Base-by-base conservation (phyloP, 2,329 filamentous ascomycete genomes). In the Alternaria tenuissima region DNA sequence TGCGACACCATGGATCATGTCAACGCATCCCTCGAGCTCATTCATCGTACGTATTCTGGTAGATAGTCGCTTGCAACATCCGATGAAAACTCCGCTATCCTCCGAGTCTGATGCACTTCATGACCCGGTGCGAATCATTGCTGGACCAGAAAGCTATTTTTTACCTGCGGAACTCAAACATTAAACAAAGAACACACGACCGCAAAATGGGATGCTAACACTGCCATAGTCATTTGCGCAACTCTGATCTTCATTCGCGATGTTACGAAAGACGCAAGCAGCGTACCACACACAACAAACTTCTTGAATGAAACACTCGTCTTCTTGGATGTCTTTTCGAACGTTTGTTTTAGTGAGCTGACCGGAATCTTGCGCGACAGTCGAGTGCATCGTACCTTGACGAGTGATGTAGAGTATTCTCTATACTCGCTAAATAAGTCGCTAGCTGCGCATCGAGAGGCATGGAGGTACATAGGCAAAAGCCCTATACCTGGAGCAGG, bases 191-290 rank as follows among this genome's bases (percentile, higher is more conserved):
- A 41, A 16, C 9, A 28, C 20, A 28, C n/a, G 11, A 14, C n/a
- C 16, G 20, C 16, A 4, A n/a, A 16, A n/a, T 36, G 9, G 7
- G 20, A 32, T 36, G 53, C 60, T 63, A 47, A 63, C 28, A 16
- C 16, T 20, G 28, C 16, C 12, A 18, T 20, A 64, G 62, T 64
- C 14, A 51, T 67, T 24, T 62, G 64, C 46, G 54, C 55, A 41
- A 67, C 65, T 7, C 48, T 65, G 20, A 43, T 64, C 39, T 67
- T 66, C 41, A 66, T 67, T n/a, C 65, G 64, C 34, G 59, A 66
- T 20, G 61, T 63, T 4, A 55, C 54, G 2, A 57, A 64, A 43
- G 47, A 56, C 30, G 55, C 52, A 16, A 28, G 38, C 28, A 32
- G 43, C 26, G 49, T 47, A 14, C 41, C 32, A 18, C 43, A 52